Evolutionary conservation across 78 protist genomes (phyloP), one percentile per base, ranked within the genome.

Genomic region (Chrysochromulina tobinii): DNA sequence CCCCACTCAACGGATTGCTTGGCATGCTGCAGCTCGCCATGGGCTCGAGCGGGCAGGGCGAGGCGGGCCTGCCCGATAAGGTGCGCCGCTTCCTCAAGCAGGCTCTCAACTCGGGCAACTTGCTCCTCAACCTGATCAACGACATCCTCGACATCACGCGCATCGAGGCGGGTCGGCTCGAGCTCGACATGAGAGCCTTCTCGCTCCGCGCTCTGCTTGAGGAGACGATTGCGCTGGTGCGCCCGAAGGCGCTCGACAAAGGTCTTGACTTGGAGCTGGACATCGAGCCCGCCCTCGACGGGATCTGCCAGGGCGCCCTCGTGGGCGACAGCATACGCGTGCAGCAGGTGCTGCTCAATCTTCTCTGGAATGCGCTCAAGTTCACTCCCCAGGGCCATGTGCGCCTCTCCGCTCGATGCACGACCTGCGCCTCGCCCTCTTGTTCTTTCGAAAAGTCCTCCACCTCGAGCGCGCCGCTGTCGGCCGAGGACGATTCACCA

Each of bases 11-110:
- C 59, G 84, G 84, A 9, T 0, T 75, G 58, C 25, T 75, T 6
- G 84, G 84, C 59, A 51, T 75, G 84, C 84, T 75, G 53, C 53
- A 75, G 84, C 58, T 75, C 58, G 84, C 84, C 23, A 8, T 51
- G 18, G 14, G 0, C 48, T 7, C 55, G 12, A 11, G 9, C 23
- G 83, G 4, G 1, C 11, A 2, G 21, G 54, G 38, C 38, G 38
- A 38, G 38, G 38, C 38, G 38, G 38, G 38, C 38, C 38, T 38
- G 38, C 38, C 38, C 38, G 38, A 54, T 3, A 23, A 27, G 57
- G 38, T 50, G 21, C 27, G 9, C n/a, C n/a, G 83, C 57, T 50
- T 2, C 57, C 20, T 73, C 57, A 2, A 48, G 55, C 55, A 73
- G 83, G 83, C 57, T 14, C 83, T 14, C 57, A 50, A 73, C 11